These are phyloP conservation scores for Vaccinium corymbosum DNA, from an alignment of 148 eudicot species.

Conservation along the genomic window DNA sequence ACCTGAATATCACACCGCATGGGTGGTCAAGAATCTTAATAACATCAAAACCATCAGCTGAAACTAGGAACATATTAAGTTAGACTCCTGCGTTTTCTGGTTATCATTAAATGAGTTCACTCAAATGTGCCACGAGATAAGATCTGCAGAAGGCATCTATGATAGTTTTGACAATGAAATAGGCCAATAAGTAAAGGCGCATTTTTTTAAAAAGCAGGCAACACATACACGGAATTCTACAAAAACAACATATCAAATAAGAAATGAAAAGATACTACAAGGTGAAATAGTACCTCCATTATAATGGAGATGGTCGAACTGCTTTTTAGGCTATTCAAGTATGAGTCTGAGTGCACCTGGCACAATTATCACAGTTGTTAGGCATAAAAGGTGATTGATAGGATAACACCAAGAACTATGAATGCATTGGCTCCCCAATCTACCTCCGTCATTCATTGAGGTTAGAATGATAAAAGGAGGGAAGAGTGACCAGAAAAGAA, in stretches of 20 bases:
- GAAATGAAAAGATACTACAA: not conserved
- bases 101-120: not conserved
- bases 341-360: conserved; percentile 81
- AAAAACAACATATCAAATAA: not conserved
- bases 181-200: not conserved
- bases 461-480: not conserved
- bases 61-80: conserved; percentile 4
- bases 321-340: conserved; percentile 72
- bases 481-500: not conserved
- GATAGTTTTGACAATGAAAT: not conserved
- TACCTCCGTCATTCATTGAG: not conserved
- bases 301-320: conserved; percentile 64
- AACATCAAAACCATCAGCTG: not conserved
- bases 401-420: not conserved
- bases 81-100: not conserved
- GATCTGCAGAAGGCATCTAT: conserved; percentile 6
- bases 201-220: not conserved
- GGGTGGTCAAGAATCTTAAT: not conserved
- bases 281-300: conserved; percentile 51
- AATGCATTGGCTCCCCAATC: not conserved
- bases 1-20: conserved; percentile 43
- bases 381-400: not conserved
- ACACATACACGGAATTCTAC: not conserved
- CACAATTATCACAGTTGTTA: conserved; percentile 17
- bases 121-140: not conserved